Percentiles rank a stretch among this genome's conserved stretches.
Evolutionary conservation across 2,329 filamentous ascomycete species (phyloP).

Genomic region (Alternaria triticina): DNA sequence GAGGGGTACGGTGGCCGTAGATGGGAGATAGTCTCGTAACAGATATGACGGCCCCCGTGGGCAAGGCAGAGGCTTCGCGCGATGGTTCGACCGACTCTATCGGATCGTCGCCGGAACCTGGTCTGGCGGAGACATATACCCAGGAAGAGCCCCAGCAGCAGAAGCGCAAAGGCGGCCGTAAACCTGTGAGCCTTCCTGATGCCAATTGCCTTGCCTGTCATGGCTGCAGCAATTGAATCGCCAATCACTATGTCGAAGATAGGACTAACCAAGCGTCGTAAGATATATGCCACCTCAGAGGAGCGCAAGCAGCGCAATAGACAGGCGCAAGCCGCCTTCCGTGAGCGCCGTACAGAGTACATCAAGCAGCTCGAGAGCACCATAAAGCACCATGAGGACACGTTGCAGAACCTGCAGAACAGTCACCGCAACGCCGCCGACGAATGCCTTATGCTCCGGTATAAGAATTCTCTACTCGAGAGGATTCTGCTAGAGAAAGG

Average conservation of each 20-base stretch:
- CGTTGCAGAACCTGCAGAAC: slow-evolving; percentile 88
- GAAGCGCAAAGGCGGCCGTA: slow-evolving; percentile 96
- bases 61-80: slow-evolving; percentile 53
- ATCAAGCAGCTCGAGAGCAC: slow-evolving; percentile 99
- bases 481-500: slow-evolving; percentile 96
- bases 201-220: slow-evolving; percentile 29
- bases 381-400: slow-evolving; percentile 96
- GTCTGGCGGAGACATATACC: slow-evolving; percentile 50
- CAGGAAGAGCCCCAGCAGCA: slow-evolving; percentile 62
- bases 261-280: slow-evolving; percentile 50
- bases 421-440: slow-evolving; percentile 94
- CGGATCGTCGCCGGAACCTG: slow-evolving; percentile 57
- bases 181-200: slow-evolving; percentile 73
- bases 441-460: slow-evolving; percentile 96
- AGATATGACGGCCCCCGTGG: slow-evolving; percentile 54
- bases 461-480: slow-evolving; percentile 97
- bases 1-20: slow-evolving; percentile 55
- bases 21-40: slow-evolving; percentile 57
- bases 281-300: slow-evolving; percentile 99
- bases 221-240: slow-evolving; percentile 29
- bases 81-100: slow-evolving; percentile 57
- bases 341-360: slow-evolving; percentile 96
- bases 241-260: slow-evolving; percentile 41
- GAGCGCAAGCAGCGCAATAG: slow-evolving; percentile 97
- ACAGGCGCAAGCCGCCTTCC: slow-evolving; percentile 95